Conservation (phyloP, 2,329 filamentous ascomycete genomes). For the Claviceps pusilla region DNA sequence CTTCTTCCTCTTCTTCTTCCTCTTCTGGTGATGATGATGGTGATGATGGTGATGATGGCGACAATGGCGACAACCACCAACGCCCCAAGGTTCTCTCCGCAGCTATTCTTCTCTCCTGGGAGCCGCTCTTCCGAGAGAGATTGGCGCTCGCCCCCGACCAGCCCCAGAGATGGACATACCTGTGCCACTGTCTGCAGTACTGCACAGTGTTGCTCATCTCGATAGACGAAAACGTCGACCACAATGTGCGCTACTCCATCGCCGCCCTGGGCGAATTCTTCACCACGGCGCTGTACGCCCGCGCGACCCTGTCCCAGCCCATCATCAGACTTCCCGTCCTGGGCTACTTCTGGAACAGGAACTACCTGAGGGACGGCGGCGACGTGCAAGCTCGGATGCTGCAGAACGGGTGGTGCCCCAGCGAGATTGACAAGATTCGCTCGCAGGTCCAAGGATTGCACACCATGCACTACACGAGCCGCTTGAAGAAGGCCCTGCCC, state of each 20-base stretch:
- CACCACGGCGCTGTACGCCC: slow-evolving; percentile 5
- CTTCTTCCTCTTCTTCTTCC: too few relatives aligned
- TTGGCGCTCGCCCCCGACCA: slow-evolving; percentile 3
- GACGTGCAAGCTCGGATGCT: slow-evolving; percentile 14
- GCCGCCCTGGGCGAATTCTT: slow-evolving; percentile 15
- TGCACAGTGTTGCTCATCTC: slow-evolving; percentile 8
- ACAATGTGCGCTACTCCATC: slow-evolving; percentile 14
- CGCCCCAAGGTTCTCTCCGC: slow-evolving; percentile 3
- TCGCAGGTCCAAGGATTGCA: slow-evolving; percentile 10
- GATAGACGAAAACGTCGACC: slow-evolving; percentile 9
- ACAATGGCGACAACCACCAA: neutral
- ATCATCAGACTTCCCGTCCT: slow-evolving; percentile 6
- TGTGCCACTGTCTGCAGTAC: slow-evolving; percentile 10
- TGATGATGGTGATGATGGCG: too few relatives aligned
- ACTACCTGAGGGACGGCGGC: slow-evolving; percentile 8
- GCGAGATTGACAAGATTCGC: slow-evolving; percentile 16
- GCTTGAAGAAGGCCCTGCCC: slow-evolving; percentile 7
- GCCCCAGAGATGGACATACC: slow-evolving; percentile 7
- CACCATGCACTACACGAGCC: slow-evolving; percentile 13
- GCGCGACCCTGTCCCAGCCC: slow-evolving; percentile 1
- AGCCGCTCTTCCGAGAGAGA: slow-evolving; percentile 5
- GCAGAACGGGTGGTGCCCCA: slow-evolving; percentile 17
- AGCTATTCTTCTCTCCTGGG: neutral
- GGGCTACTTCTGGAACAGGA: slow-evolving; percentile 9
- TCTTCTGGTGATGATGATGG: too few relatives aligned